These are phyloP conservation scores for Fraxinus baroniana DNA, from an alignment of 305 asterid genomes.

Conservation along the genomic window DNA sequence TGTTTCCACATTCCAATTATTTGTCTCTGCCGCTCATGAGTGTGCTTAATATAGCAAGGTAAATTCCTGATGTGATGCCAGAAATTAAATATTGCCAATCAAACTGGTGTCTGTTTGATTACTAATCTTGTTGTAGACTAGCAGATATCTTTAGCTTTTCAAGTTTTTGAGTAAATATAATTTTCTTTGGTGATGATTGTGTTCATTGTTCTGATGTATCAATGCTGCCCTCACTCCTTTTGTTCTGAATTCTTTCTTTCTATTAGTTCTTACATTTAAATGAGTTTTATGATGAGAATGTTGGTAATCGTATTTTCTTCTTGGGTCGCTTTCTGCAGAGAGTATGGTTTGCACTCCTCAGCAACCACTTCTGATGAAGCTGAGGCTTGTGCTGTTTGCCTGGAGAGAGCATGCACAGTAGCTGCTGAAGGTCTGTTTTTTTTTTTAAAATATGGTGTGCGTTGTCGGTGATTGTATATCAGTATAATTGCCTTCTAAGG, in stretches of 20 bases:
- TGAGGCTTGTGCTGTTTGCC: slow-evolving; percentile 82
- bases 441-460: not conserved
- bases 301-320: not conserved
- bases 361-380: slow-evolving; percentile 59
- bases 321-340: slow-evolving; percentile 51
- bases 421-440: slow-evolving; percentile 69
- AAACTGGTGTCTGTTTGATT: not conserved
- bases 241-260: not conserved
- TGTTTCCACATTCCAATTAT: slow-evolving; percentile 76
- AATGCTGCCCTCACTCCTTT: not conserved
- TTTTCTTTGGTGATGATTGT: not conserved
- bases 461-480: not conserved
- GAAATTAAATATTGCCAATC: not conserved
- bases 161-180: not conserved
- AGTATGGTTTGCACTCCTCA: slow-evolving; percentile 69
- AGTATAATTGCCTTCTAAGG: not conserved
- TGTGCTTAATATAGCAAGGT: slow-evolving; percentile 89
- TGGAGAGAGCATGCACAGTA: slow-evolving; percentile 86
- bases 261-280: not conserved
- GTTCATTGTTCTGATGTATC: not conserved
- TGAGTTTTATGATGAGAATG: not conserved
- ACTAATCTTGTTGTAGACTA: not conserved
- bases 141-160: not conserved
- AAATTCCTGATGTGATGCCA: not conserved
- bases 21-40: slow-evolving; percentile 88